Evolutionary conservation across 2,329 filamentous ascomycete genomes (phyloP).

Genomic region (Aspergillus piperis): DNA sequence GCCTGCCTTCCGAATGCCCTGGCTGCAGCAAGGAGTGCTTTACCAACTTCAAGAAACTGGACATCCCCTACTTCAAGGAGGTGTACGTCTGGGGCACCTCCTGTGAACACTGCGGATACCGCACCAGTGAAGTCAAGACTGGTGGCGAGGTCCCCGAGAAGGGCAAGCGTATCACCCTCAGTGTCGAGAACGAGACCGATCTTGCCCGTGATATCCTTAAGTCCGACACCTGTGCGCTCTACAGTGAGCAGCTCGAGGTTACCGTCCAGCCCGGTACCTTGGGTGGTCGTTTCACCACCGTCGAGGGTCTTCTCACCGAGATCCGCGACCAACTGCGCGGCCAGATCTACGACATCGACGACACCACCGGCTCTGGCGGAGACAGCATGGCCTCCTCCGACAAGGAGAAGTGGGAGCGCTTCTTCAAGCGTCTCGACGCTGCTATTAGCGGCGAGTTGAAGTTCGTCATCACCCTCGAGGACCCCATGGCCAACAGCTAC

Average conservation of each 20-base stretch:
- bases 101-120: constrained; percentile 89
- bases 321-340: constrained; percentile 84
- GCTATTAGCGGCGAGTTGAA: constrained; percentile 79
- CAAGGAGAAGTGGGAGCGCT: constrained; percentile 72
- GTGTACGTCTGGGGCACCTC: constrained; percentile 94
- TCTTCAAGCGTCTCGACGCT: constrained; percentile 74
- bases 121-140: constrained; percentile 96
- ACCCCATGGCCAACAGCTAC: constrained; percentile 90
- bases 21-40: constrained; percentile 83
- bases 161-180: constrained; percentile 79
- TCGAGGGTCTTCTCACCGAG: constrained; percentile 90
- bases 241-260: constrained; percentile 83
- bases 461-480: constrained; percentile 81
- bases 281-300: constrained; percentile 93
- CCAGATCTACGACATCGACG: constrained; percentile 79
- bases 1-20: constrained; percentile 87
- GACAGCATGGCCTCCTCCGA: constrained; percentile 72
- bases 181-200: constrained; percentile 69
- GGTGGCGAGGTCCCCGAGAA: constrained; percentile 86
- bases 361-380: constrained; percentile 60
- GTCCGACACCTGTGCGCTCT: constrained; percentile 84
- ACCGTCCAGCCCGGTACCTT: constrained; percentile 90
- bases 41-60: constrained; percentile 93
- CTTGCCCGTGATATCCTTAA: constrained; percentile 93
- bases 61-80: constrained; percentile 97